Conservation (phyloP, 768 basidiomycete species). For the Strobilomyces dryophilus region DNA sequence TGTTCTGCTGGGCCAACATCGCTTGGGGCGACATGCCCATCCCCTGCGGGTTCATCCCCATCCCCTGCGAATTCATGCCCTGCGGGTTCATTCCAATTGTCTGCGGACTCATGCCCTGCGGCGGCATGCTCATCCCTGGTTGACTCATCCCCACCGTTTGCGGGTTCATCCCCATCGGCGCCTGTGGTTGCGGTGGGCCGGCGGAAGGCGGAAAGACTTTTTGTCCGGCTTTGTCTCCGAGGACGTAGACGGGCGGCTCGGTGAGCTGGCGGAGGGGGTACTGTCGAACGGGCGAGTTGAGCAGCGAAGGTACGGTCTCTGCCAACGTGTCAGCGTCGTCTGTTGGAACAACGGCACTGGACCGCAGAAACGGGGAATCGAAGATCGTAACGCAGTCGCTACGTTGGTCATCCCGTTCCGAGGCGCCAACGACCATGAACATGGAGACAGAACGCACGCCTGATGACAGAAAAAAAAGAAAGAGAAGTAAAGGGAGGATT, state of each 20-base stretch:
- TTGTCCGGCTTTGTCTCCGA: constrained; percentile 71
- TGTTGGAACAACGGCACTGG: constrained; percentile 7
- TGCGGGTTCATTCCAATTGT: constrained; percentile 20
- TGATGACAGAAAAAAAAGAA: not conserved
- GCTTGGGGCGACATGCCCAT: constrained; percentile 44
- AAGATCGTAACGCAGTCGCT: not conserved
- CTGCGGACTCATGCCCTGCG: constrained; percentile 24
- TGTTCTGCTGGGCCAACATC: constrained; percentile 71
- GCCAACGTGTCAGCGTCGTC: constrained; percentile 8
- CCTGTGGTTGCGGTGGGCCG: constrained; percentile 30
- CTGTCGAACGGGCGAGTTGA: constrained; percentile 58
- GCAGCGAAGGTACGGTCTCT: constrained; percentile 59
- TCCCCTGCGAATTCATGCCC: constrained; percentile 10
- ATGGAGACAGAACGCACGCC: not conserved
- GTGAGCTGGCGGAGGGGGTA: constrained; percentile 68
- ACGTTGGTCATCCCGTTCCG: not conserved
- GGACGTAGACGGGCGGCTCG: constrained; percentile 65
- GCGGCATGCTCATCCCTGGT: constrained; percentile 21
- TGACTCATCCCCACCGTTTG: constrained; percentile 24
- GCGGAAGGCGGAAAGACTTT: constrained; percentile 45
- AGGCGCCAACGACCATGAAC: not conserved
- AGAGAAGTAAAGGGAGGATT: not conserved
- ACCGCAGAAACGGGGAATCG: not conserved
- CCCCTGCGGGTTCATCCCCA: constrained; percentile 21
- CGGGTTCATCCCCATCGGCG: constrained; percentile 24